phyloP scores from a whole-genome alignment of 805 yeast genomes.

The Maudiozyma bulderi region DNA sequence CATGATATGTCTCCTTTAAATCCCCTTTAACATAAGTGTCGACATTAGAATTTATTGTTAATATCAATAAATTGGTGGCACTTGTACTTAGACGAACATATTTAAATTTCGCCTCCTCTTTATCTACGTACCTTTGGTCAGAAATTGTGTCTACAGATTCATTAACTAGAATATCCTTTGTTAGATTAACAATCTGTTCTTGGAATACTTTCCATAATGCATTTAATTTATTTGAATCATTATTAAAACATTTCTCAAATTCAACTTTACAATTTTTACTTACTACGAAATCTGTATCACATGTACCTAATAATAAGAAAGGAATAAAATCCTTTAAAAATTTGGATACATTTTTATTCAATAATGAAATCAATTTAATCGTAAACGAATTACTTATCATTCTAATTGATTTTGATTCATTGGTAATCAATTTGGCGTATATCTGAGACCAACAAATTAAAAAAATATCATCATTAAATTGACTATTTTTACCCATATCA shows the following conservation, averaged over 20 bases:
- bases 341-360: constrained; percentile 51
- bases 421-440: constrained; percentile 71
- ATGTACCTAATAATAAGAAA: constrained; percentile 59
- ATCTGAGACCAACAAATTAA: constrained; percentile 67
- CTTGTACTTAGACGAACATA: constrained; percentile 48
- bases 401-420: constrained; percentile 59
- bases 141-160: constrained; percentile 60
- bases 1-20: constrained; percentile 14
- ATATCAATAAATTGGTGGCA: constrained; percentile 39
- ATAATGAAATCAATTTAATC: constrained; percentile 37
- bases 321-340: constrained; percentile 67
- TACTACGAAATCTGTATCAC: constrained; percentile 60
- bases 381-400: constrained; percentile 55
- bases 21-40: constrained; percentile 7
- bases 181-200: constrained; percentile 45
- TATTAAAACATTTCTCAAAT: constrained; percentile 46
- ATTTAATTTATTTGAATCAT: constrained; percentile 42
- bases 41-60: constrained; percentile 15
- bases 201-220: constrained; percentile 54
- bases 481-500: neutral
- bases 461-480: constrained; percentile 42
- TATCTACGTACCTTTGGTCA: constrained; percentile 61
- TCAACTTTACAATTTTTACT: constrained; percentile 39
- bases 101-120: constrained; percentile 57
- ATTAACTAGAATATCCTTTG: constrained; percentile 39